A percentile compares a stretch with the other conserved stretches of the same genome.
Evolutionary conservation across 495 filamentous ascomycete genomes (phyloP).

Genomic region (Trichoderma reesei): DNA sequence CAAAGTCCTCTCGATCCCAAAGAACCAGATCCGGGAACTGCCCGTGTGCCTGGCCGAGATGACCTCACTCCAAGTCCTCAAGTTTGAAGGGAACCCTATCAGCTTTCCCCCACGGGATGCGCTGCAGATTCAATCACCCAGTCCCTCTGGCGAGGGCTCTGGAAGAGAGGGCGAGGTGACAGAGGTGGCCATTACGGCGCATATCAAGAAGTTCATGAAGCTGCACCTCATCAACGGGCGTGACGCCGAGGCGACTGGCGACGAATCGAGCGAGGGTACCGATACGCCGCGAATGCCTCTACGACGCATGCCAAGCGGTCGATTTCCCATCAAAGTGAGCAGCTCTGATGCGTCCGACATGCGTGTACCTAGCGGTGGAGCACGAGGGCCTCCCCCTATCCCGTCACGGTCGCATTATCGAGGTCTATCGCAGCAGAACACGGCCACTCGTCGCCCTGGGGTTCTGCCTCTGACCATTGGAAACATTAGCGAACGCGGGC

Average conservation of each 20-base stretch:
- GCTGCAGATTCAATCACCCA: conserved; percentile 36
- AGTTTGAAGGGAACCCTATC: conserved; percentile 78
- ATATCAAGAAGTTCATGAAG: conserved; percentile 71
- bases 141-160: conserved; percentile 33
- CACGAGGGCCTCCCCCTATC: conserved; percentile 54
- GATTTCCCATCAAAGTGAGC: conserved; percentile 78
- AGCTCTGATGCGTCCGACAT: conserved; percentile 43
- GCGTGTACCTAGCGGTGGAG: conserved; percentile 52
- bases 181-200: conserved; percentile 57
- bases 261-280: conserved; percentile 52
- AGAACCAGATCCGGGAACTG: conserved; percentile 75
- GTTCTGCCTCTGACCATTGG: conserved; percentile 57
- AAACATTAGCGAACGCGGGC: conserved; percentile 67
- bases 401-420: conserved; percentile 70
- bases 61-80: conserved; percentile 76
- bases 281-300: conserved; percentile 67
- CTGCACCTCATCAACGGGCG: conserved; percentile 40
- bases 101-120: conserved; percentile 55
- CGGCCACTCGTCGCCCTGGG: conserved; percentile 53
- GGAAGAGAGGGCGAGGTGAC: conserved; percentile 41
- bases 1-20: conserved; percentile 69
- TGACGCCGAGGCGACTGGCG: conserved; percentile 54
- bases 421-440: conserved; percentile 63
- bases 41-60: conserved; percentile 80
- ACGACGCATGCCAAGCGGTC: conserved; percentile 61